phyloP scores from a whole-genome alignment of 2,329 filamentous ascomycete species.

The Aureobasidium zeae region DNA sequence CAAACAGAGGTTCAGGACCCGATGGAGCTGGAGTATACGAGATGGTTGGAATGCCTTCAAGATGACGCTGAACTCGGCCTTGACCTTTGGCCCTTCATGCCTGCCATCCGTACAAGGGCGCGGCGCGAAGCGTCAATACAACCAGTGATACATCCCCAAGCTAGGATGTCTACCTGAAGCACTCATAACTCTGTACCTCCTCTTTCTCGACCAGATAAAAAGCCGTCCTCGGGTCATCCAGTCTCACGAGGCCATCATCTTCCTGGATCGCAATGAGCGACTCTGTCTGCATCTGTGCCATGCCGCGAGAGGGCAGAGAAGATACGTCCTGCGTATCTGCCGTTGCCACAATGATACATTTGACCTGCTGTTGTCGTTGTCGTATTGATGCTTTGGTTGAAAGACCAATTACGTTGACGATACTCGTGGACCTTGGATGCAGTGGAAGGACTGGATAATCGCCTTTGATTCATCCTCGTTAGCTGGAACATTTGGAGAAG shows the following conservation, averaged over 20 bases:
- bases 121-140: too few relatives aligned
- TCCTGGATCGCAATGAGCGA: slow-evolving; percentile 23
- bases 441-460: slow-evolving; percentile 23
- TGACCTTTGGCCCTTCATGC: too few relatives aligned
- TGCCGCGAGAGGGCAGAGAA: too few relatives aligned
- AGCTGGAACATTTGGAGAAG: neutral
- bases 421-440: slow-evolving; percentile 23
- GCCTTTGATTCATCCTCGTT: slow-evolving; percentile 16
- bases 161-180: too few relatives aligned
- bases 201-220: slow-evolving; percentile 28
- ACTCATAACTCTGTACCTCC: slow-evolving; percentile 31
- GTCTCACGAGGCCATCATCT: slow-evolving; percentile 27
- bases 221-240: slow-evolving; percentile 23
- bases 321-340: neutral
- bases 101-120: too few relatives aligned
- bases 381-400: neutral
- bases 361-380: neutral
- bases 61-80: slow-evolving; percentile 27
- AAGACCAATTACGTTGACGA: neutral
- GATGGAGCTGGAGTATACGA: slow-evolving; percentile 41
- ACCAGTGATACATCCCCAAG: too few relatives aligned
- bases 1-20: slow-evolving; percentile 32
- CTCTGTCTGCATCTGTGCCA: neutral
- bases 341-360: neutral
- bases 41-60: slow-evolving; percentile 35